Percentiles rank a stretch among this genome's conserved stretches.
Conservation (phyloP, 345 rosid species). For the Rhodamnia rubescens region DNA sequence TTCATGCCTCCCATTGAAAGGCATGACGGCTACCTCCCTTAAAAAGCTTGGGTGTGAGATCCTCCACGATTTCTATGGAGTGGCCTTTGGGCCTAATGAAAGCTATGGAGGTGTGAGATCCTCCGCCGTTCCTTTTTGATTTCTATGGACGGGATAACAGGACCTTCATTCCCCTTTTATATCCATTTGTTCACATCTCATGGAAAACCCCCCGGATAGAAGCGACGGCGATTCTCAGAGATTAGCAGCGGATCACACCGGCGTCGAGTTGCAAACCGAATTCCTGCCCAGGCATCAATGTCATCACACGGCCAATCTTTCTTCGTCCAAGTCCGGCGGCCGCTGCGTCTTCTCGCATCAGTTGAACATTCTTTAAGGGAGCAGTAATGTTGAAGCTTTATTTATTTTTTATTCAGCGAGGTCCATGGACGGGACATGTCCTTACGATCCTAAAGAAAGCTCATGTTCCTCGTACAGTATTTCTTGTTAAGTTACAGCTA, state of each 20-base stretch:
- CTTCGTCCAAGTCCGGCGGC: background rate
- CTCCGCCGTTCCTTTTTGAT: too few species aligned
- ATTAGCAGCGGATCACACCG: background rate
- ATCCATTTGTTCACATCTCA: background rate
- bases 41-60: too few species aligned
- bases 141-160: too few species aligned
- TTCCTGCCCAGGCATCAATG: background rate
- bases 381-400: background rate
- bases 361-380: background rate
- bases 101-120: too few species aligned
- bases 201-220: background rate
- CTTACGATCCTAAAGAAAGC: background rate
- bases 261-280: background rate
- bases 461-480: background rate
- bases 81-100: too few species aligned
- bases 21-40: too few species aligned
- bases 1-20: background rate
- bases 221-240: background rate
- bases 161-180: background rate
- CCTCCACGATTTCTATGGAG: too few species aligned
- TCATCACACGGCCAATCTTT: background rate
- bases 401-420: background rate
- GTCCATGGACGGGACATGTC: background rate
- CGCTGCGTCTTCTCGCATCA: background rate
- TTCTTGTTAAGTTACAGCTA: background rate